Conservation (phyloP, 164 flowering plant genomes). For the Aristolochia fimbriata region DNA sequence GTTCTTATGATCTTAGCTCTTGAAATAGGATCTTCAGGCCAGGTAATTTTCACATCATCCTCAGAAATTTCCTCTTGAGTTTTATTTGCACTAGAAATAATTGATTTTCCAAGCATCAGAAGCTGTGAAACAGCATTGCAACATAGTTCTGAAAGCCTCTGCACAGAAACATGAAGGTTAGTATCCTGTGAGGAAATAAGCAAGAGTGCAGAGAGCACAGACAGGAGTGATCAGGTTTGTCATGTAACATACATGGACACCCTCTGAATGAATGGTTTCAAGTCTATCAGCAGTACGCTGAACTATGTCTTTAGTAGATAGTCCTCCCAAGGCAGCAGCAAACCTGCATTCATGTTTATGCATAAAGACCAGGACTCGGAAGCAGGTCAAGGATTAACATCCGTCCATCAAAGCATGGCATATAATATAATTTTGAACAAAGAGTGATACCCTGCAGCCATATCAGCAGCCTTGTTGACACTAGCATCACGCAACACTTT, state of each 20-base stretch:
- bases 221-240: neutral
- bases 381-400: neutral
- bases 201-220: neutral
- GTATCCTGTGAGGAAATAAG: no score
- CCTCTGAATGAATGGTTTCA: constrained; percentile 89
- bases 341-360: constrained; percentile 38
- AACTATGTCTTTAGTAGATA: constrained; percentile 60
- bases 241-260: constrained; percentile 67
- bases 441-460: constrained; percentile 89
- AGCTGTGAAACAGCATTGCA: constrained; percentile 76
- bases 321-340: constrained; percentile 58
- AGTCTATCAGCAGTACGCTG: constrained; percentile 78
- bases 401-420: neutral
- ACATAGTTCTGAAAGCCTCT: constrained; percentile 94
- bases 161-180: constrained; percentile 14
- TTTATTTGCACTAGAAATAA: constrained; percentile 58
- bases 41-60: constrained; percentile 41
- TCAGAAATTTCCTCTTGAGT: constrained; percentile 38
- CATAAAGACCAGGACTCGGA: neutral
- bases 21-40: constrained; percentile 89
- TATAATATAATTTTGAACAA: neutral
- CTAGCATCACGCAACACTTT: constrained; percentile 70
- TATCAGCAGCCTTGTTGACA: constrained; percentile 90
- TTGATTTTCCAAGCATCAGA: constrained; percentile 71
- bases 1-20: constrained; percentile 72